Evolutionary conservation across 176 grass and related monocot genomes (phyloP).

Genomic region (Cenchrus americanus): DNA sequence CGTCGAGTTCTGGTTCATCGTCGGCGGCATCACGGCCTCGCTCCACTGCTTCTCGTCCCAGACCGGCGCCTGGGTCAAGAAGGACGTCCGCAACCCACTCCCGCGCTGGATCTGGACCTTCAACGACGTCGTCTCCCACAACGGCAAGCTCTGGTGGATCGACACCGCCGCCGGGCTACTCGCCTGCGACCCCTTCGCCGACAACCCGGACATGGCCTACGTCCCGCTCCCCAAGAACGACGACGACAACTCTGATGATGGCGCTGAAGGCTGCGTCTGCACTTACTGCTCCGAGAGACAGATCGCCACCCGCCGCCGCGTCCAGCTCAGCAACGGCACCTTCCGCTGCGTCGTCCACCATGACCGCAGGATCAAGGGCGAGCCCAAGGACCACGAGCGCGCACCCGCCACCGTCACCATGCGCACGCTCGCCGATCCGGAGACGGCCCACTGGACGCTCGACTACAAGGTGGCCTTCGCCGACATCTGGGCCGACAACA

Average conservation of each 20-base stretch:
- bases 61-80: neutral
- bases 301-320: neutral
- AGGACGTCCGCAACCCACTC: neutral
- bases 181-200: conserved; percentile 7
- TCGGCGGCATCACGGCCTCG: neutral
- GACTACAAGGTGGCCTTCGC: neutral
- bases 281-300: neutral
- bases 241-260: neutral
- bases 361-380: no score
- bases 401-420: neutral
- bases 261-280: neutral
- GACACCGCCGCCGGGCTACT: neutral
- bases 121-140: neutral
- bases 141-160: conserved; percentile 23
- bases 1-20: neutral
- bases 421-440: neutral
- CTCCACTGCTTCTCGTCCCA: neutral
- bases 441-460: neutral
- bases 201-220: neutral
- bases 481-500: neutral
- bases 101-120: neutral
- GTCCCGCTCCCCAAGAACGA: neutral
- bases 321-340: neutral
- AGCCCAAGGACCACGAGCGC: no score
- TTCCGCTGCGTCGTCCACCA: neutral